Evolutionary conservation across 208 protist genomes (phyloP).

Genomic region (Leishmania turanica): DNA sequence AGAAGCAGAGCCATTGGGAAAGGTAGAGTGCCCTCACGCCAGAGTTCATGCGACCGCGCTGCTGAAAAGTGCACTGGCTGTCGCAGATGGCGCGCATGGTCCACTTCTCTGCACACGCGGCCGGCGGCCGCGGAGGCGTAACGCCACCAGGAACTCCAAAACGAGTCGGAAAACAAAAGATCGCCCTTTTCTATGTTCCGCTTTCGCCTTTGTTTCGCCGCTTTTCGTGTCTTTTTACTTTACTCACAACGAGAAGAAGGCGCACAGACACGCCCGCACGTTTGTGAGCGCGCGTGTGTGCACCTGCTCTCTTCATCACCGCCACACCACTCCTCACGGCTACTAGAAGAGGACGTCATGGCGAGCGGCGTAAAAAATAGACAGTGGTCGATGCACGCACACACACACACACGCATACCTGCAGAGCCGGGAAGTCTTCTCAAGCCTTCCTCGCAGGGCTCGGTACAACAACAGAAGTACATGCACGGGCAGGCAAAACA

Average conservation of each 20-base stretch:
- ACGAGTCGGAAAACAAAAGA: too few species aligned
- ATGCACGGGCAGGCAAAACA: not conserved
- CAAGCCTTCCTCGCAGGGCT: not conserved
- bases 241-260: not conserved
- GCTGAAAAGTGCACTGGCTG: not conserved
- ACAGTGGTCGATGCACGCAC: not conserved
- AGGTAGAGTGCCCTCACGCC: not conserved
- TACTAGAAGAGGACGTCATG: not conserved
- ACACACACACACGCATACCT: not conserved
- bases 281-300: not conserved
- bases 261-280: not conserved
- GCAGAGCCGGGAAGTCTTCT: not conserved
- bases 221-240: not conserved
- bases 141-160: not conserved
- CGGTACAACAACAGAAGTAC: not conserved
- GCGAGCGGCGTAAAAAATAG: not conserved
- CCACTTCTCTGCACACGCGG: not conserved
- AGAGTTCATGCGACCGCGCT: not conserved
- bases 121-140: not conserved
- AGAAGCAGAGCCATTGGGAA: not conserved
- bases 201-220: not conserved
- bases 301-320: not conserved
- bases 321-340: not conserved
- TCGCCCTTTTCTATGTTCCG: not conserved
- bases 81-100: not conserved